phyloP scores from a whole-genome alignment of 2,329 filamentous ascomycete species.

The Calonectria henricotiae region DNA sequence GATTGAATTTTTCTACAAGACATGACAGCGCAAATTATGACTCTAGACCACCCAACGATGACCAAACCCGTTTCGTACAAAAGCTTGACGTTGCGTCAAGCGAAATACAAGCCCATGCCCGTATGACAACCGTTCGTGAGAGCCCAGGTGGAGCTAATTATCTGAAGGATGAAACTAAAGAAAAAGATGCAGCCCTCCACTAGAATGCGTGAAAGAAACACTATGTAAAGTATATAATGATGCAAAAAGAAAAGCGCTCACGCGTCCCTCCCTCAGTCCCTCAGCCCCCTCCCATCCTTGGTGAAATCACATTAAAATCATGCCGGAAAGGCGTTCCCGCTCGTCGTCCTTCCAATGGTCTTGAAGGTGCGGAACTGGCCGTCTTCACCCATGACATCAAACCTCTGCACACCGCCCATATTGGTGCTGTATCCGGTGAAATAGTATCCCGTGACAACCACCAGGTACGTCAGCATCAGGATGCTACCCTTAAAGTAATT shows the following conservation, averaged over 20 bases:
- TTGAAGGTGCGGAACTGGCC: slow-evolving; percentile 69
- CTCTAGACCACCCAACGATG: slow-evolving; percentile 38
- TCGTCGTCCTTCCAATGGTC: slow-evolving; percentile 67
- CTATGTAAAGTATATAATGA: slow-evolving; percentile 43
- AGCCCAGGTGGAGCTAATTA: slow-evolving; percentile 20
- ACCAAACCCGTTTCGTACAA: slow-evolving; percentile 16
- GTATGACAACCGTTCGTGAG: slow-evolving; percentile 3
- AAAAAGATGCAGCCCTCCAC: slow-evolving; percentile 33
- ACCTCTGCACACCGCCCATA: slow-evolving; percentile 64
- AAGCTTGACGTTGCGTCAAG: slow-evolving; percentile 1
- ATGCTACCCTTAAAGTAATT: slow-evolving; percentile 99
- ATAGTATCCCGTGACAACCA: slow-evolving; percentile 93
- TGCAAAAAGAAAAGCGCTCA: slow-evolving; percentile 39
- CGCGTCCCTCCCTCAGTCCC: slow-evolving; percentile 25
- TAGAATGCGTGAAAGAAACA: slow-evolving; percentile 29
- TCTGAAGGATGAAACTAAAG: slow-evolving; percentile 32
- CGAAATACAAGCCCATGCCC: slow-evolving; percentile 21
- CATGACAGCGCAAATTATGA: slow-evolving; percentile 21
- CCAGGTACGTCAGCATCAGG: slow-evolving; percentile 91
- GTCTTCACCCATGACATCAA: slow-evolving; percentile 69
- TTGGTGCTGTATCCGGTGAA: slow-evolving; percentile 76
- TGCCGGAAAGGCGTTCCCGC: slow-evolving; percentile 52
- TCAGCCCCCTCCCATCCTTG: slow-evolving; percentile 5
- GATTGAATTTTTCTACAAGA: background rate
- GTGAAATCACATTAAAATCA: slow-evolving; percentile 35